A percentile compares a stretch with the other conserved stretches of the same genome.
phyloP scores from a whole-genome alignment of 768 basidiomycete genomes.

The Trichaptum fuscoviolaceum region DNA sequence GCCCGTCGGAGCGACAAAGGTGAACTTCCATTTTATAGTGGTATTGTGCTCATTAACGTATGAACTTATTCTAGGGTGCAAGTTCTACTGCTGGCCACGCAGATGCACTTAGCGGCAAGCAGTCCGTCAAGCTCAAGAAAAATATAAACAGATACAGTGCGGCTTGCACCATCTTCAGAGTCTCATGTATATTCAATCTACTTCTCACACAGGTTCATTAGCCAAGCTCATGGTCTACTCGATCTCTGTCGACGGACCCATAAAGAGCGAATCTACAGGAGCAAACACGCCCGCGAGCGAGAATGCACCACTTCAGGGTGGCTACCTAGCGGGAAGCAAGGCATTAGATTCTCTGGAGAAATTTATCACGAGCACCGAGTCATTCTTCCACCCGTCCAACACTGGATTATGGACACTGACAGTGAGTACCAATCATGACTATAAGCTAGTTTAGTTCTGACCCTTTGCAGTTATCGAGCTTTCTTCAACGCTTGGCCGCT shows the following conservation, averaged over 20 bases:
- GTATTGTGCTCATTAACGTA: neutral
- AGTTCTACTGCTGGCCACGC: constrained; percentile 67
- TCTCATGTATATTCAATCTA: neutral
- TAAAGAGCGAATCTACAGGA: constrained; percentile 38
- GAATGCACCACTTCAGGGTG: constrained; percentile 32
- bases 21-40: constrained; percentile 23
- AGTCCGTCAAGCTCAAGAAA: constrained; percentile 65
- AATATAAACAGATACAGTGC: constrained; percentile 56
- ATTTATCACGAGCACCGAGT: constrained; percentile 87
- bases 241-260: constrained; percentile 74
- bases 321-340: constrained; percentile 76
- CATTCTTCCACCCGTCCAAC: constrained; percentile 95
- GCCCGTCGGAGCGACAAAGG: constrained; percentile 65
- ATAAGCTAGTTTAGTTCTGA: constrained; percentile 10
- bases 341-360: constrained; percentile 85
- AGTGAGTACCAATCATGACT: constrained; percentile 30
- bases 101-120: constrained; percentile 52
- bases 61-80: constrained; percentile 39
- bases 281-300: constrained; percentile 20
- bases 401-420: constrained; percentile 75
- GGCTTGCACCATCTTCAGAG: neutral
- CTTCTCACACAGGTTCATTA: constrained; percentile 49
- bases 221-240: constrained; percentile 87
- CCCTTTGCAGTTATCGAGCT: constrained; percentile 48
- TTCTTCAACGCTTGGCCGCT: constrained; percentile 63